A percentile compares a stretch with the other conserved stretches of the same genome.
Conservation (phyloP, 768 basidiomycete species). For the Tubosaeta sp. region DNA sequence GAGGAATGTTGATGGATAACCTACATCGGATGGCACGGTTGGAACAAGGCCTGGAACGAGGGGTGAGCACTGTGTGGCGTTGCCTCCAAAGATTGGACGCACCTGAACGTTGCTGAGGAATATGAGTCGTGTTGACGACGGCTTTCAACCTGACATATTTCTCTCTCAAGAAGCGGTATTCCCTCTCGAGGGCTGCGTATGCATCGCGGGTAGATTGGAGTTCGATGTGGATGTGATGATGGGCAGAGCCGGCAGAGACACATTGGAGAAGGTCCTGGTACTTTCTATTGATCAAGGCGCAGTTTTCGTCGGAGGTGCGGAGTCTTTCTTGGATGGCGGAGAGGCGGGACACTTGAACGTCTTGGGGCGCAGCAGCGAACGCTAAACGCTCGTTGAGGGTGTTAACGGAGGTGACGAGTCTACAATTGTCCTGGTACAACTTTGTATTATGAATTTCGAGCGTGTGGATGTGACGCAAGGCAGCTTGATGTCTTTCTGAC, state of each 20-base stretch:
- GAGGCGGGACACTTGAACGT: constrained; percentile 15
- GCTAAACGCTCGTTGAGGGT: constrained; percentile 30
- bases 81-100: not conserved
- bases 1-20: not conserved
- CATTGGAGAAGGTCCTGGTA: constrained; percentile 23
- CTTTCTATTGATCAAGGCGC: constrained; percentile 14
- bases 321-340: constrained; percentile 26
- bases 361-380: constrained; percentile 14
- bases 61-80: not conserved
- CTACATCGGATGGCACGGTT: constrained; percentile 10
- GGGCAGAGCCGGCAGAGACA: constrained; percentile 8
- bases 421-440: constrained; percentile 38
- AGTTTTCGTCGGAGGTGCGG: constrained; percentile 18
- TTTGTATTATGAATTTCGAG: constrained; percentile 29
- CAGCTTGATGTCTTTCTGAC: constrained; percentile 14
- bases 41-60: constrained; percentile 1
- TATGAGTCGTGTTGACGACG: constrained; percentile 1
- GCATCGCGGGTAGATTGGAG: constrained; percentile 16
- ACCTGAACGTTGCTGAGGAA: constrained; percentile 7
- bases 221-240: constrained; percentile 17
- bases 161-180: constrained; percentile 16
- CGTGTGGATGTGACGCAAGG: constrained; percentile 31
- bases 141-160: constrained; percentile 20
- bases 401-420: constrained; percentile 26
- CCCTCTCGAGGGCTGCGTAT: constrained; percentile 19